These are phyloP conservation scores for Lenzites betulinus DNA, from an alignment of 768 basidiomycete species.

Conservation along the genomic window DNA sequence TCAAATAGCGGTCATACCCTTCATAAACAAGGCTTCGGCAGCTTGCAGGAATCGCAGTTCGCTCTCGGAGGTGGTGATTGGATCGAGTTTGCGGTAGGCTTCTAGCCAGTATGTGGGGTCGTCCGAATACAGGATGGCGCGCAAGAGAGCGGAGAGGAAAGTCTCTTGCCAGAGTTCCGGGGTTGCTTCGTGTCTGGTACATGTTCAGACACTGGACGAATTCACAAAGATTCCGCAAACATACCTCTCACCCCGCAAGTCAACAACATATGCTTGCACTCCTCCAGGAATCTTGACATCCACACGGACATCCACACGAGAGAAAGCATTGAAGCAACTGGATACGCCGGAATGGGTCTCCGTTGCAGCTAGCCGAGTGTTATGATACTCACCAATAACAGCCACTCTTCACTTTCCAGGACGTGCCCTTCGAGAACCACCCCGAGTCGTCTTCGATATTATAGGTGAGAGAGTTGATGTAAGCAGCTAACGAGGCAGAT, in stretches of 20 bases:
- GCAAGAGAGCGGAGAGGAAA: constrained; percentile 88
- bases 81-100: constrained; percentile 94
- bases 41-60: constrained; percentile 91
- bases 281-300: constrained; percentile 99
- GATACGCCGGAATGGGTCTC: background rate
- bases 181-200: constrained; percentile 51
- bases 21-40: constrained; percentile 84
- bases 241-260: constrained; percentile 91
- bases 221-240: constrained; percentile 28
- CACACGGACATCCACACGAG: constrained; percentile 92
- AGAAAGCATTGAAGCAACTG: constrained; percentile 98
- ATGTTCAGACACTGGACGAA: constrained; percentile 1
- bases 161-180: constrained; percentile 97
- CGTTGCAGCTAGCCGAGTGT: background rate
- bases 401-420: constrained; percentile 92
- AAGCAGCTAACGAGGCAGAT: constrained; percentile 95
- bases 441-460: constrained; percentile 87
- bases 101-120: constrained; percentile 90
- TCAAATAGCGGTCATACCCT: constrained; percentile 50
- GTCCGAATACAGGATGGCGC: constrained; percentile 94
- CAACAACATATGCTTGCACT: constrained; percentile 91
- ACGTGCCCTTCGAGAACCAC: constrained; percentile 86
- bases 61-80: constrained; percentile 85
- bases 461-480: constrained; percentile 98
- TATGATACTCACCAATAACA: constrained; percentile 75